A percentile compares a stretch with the other conserved stretches of the same genome.
These are phyloP conservation scores for Sporothrix dimorphospora DNA, from an alignment of 2,329 filamentous ascomycete genomes.

Conservation along the genomic window DNA sequence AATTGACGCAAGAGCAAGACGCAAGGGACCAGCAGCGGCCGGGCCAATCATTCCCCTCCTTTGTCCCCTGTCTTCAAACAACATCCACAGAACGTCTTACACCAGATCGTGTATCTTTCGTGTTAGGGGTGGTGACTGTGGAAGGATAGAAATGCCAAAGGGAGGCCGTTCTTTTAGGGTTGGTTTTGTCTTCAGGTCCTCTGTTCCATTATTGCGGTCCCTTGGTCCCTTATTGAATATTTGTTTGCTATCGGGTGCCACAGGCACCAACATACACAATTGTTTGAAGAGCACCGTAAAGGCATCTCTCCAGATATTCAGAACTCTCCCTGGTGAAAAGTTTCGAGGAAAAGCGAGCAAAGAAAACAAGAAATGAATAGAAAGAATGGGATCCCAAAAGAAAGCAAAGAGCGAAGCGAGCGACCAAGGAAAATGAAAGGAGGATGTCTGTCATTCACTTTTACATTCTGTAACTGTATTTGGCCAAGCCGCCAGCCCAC, in stretches of 20 bases:
- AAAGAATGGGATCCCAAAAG: no score
- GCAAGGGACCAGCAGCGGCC: background rate
- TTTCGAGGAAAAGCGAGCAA: background rate
- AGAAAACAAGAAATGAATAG: background rate
- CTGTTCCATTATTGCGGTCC: background rate
- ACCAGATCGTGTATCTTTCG: background rate
- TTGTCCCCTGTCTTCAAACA: background rate
- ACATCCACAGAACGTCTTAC: background rate
- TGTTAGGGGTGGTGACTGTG: background rate
- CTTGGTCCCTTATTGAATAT: background rate
- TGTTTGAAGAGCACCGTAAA: background rate
- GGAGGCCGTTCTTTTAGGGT: background rate
- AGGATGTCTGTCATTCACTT: background rate
- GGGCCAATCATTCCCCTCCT: background rate
- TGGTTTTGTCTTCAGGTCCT: background rate
- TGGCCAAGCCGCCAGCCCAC: no score
- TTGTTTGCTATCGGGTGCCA: background rate
- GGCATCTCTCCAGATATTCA: background rate
- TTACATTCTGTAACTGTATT: background rate
- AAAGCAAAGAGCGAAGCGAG: background rate
- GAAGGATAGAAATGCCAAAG: background rate
- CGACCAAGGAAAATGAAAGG: background rate
- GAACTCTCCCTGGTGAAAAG: background rate
- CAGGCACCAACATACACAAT: background rate
- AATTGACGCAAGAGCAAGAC: constrained; percentile 14